phyloP scores from a whole-genome alignment of 164 flowering plant genomes.

The Malania oleifera region DNA sequence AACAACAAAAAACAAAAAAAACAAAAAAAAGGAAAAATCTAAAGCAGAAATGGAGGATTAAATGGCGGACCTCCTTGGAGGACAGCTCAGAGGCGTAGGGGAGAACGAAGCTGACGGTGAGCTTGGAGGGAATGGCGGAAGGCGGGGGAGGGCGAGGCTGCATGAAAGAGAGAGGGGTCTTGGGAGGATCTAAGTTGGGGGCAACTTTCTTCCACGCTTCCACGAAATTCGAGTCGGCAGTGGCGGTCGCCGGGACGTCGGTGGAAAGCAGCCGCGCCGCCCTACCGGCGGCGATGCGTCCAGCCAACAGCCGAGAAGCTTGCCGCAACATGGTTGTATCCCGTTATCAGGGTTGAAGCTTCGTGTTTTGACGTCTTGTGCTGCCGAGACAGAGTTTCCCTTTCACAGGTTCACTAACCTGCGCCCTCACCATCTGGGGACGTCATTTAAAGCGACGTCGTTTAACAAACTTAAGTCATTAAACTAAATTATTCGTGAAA shows the following conservation, averaged over 20 bases:
- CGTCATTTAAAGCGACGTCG: too few species aligned
- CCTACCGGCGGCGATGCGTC: slow-evolving; percentile 6
- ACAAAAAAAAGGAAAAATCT: not conserved
- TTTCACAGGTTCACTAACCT: too few species aligned
- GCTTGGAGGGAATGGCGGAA: slow-evolving; percentile 58
- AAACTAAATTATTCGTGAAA: too few species aligned
- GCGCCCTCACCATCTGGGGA: too few species aligned
- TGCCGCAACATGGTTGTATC: slow-evolving; percentile 32
- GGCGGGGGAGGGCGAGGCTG: slow-evolving; percentile 54
- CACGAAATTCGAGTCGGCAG: slow-evolving; percentile 24
- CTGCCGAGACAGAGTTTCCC: too few species aligned
- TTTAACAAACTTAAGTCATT: too few species aligned
- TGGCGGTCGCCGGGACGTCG: slow-evolving; percentile 26
- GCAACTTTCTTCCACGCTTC: slow-evolving; percentile 47
- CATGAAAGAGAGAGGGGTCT: slow-evolving; percentile 54
- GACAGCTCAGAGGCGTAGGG: slow-evolving; percentile 66
- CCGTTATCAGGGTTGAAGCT: too few species aligned
- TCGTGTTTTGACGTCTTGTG: too few species aligned
- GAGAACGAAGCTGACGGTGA: slow-evolving; percentile 79
- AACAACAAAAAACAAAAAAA: too few species aligned
- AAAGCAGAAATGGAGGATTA: not conserved
- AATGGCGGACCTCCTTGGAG: slow-evolving; percentile 54
- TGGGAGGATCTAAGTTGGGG: slow-evolving; percentile 56
- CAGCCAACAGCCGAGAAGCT: slow-evolving; percentile 18
- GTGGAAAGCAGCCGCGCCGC: slow-evolving; percentile 23